Evolutionary conservation across 768 basidiomycete genomes (phyloP).

Genomic region (Hygrophorus pudorinus): DNA sequence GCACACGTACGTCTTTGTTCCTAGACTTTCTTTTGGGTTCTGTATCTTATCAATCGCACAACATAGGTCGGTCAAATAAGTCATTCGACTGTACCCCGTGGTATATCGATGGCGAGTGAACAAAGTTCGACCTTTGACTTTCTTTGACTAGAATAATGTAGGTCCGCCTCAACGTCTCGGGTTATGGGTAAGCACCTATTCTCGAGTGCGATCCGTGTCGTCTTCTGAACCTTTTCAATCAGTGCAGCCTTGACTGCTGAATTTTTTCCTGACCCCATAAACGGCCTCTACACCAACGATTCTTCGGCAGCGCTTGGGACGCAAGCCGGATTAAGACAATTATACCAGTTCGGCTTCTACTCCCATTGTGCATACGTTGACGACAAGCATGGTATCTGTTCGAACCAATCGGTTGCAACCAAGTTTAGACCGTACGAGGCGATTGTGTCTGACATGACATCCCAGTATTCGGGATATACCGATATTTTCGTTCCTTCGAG

Average conservation of each 20-base stretch:
- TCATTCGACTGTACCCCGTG: conserved; percentile 60
- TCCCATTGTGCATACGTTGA: conserved; percentile 68
- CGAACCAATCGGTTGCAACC: conserved; percentile 44
- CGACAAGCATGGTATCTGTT: conserved; percentile 48
- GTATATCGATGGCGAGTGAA: conserved; percentile 57
- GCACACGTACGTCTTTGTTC: conserved; percentile 50
- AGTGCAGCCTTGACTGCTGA: conserved; percentile 43
- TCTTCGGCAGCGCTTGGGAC: conserved; percentile 49
- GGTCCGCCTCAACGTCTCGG: conserved; percentile 62
- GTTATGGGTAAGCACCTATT: conserved; percentile 46
- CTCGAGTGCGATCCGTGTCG: conserved; percentile 1
- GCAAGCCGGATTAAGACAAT: conserved; percentile 51
- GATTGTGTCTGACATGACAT: conserved; percentile 56
- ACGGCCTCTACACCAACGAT: conserved; percentile 58
- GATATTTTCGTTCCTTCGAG: conserved; percentile 33
- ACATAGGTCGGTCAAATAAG: conserved; percentile 74
- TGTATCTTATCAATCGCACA: conserved; percentile 15
- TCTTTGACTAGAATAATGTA: conserved; percentile 16
- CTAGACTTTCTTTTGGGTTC: conserved; percentile 7
- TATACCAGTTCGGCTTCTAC: conserved; percentile 76
- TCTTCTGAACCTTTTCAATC: conserved; percentile 5
- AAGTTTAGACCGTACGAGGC: conserved; percentile 56
- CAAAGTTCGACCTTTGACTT: background rate
- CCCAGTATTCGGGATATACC: conserved; percentile 51
- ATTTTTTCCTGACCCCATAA: conserved; percentile 42